These are phyloP conservation scores for Niebla homalea DNA, from an alignment of 495 filamentous ascomycete species.

Conservation along the genomic window DNA sequence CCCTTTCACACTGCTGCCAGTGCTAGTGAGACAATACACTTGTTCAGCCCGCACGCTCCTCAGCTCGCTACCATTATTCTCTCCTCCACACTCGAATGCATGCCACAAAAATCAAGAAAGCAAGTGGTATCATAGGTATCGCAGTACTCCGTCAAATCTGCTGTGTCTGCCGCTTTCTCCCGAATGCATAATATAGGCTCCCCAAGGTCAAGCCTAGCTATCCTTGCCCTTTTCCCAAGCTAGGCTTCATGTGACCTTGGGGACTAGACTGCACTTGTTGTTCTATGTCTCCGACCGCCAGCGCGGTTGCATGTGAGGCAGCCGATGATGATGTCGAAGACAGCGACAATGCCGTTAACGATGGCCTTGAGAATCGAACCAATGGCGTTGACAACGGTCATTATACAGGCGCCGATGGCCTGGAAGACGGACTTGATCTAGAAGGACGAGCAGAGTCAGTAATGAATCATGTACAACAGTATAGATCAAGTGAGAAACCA, in stretches of 20 bases:
- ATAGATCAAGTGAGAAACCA: constrained; percentile 3
- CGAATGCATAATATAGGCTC: neutral
- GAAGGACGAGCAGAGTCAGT: neutral
- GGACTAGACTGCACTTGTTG: constrained; percentile 14
- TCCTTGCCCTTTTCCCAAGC: neutral
- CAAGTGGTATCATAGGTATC: too few species aligned
- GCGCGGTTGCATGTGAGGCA: constrained; percentile 70
- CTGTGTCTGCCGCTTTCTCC: too few species aligned
- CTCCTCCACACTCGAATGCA: too few species aligned
- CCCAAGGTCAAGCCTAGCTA: neutral
- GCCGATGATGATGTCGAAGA: constrained; percentile 75
- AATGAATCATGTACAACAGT: neutral
- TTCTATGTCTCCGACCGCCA: constrained; percentile 26
- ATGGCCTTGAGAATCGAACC: constrained; percentile 62
- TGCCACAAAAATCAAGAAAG: too few species aligned
- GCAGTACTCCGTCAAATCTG: too few species aligned
- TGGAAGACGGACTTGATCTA: constrained; percentile 70
- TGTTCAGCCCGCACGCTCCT: too few species aligned
- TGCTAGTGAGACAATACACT: too few species aligned
- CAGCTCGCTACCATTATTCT: too few species aligned
- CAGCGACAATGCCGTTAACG: constrained; percentile 63
- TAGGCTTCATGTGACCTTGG: neutral
- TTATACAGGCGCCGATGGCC: constrained; percentile 71
- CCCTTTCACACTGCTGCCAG: too few species aligned
- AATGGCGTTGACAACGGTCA: constrained; percentile 73